Percentiles rank a stretch among this genome's conserved stretches.
Conservation (phyloP, 2,329 filamentous ascomycete genomes). For the Aspergillus viridinutans region DNA sequence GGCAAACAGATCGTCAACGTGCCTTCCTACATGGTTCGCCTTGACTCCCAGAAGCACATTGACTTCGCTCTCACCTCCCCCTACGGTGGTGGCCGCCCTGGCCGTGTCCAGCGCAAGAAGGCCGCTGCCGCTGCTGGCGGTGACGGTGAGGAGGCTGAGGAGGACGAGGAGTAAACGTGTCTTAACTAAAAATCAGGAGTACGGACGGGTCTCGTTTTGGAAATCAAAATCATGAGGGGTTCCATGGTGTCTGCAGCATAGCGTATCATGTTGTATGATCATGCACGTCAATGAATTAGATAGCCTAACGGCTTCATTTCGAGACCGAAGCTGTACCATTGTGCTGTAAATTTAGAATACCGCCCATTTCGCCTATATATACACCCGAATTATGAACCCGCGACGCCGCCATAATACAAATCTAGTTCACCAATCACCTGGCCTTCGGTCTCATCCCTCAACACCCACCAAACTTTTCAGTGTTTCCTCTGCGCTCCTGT, state of each 20-base stretch:
- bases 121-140: slow-evolving; percentile 85
- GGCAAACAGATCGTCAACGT: slow-evolving; percentile 99
- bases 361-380: slow-evolving; percentile 5
- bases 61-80: slow-evolving; percentile 97
- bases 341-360: neutral
- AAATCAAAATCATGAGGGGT: slow-evolving; percentile 28
- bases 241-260: slow-evolving; percentile 37
- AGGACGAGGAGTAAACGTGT: slow-evolving; percentile 65
- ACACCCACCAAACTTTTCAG: slow-evolving; percentile 38
- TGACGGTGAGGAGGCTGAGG: slow-evolving; percentile 59
- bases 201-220: slow-evolving; percentile 37
- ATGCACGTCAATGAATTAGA: slow-evolving; percentile 33
- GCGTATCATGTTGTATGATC: slow-evolving; percentile 39
- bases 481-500: slow-evolving; percentile 38
- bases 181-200: slow-evolving; percentile 29
- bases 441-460: slow-evolving; percentile 17
- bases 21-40: slow-evolving; percentile 97
- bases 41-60: slow-evolving; percentile 99
- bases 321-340: slow-evolving; percentile 20
- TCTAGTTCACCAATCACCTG: slow-evolving; percentile 22
- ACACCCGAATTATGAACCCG: slow-evolving; percentile 7
- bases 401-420: slow-evolving; percentile 19
- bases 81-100: slow-evolving; percentile 93
- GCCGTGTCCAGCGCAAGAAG: slow-evolving; percentile 99
- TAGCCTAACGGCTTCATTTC: slow-evolving; percentile 35